Evolutionary conservation across 352 stramenopile genomes (phyloP).

Genomic region (Phytophthora megakarya): DNA sequence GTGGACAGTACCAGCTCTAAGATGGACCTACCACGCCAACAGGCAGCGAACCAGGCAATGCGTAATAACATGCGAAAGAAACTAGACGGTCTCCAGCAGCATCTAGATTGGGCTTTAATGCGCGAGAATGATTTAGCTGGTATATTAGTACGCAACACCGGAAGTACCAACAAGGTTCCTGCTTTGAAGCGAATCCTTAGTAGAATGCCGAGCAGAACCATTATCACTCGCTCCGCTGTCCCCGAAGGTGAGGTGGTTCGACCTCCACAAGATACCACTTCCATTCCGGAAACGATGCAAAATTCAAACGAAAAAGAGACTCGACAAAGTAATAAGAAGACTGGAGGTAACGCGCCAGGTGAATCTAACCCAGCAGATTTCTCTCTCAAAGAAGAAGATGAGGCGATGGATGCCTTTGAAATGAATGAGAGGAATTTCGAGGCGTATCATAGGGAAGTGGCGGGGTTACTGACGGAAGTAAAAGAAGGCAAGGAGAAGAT

Average conservation of each 20-base stretch:
- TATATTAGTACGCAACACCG: conserved; percentile 28
- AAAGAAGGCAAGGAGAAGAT: conserved; percentile 62
- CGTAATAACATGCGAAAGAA: conserved; percentile 52
- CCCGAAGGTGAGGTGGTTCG: conserved; percentile 26
- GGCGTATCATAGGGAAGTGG: conserved; percentile 68
- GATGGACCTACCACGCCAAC: conserved; percentile 20
- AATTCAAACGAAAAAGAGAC: conserved; percentile 6
- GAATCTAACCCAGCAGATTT: conserved; percentile 1
- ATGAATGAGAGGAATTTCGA: conserved; percentile 76
- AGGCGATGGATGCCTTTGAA: conserved; percentile 30
- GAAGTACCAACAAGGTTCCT: conserved; percentile 16
- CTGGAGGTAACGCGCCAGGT: not conserved
- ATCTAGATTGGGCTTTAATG: conserved; percentile 71
- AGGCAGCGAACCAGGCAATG: conserved; percentile 22
- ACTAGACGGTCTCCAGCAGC: conserved; percentile 46
- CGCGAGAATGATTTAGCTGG: conserved; percentile 68
- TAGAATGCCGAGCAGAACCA: conserved; percentile 66
- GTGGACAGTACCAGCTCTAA: conserved; percentile 4
- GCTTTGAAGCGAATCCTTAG: conserved; percentile 54
- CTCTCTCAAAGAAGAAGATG: conserved; percentile 25
- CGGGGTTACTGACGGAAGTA: conserved; percentile 66
- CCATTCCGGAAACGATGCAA: not conserved
- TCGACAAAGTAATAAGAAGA: conserved; percentile 1
- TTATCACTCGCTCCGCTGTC: conserved; percentile 49
- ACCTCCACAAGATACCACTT: not conserved